phyloP scores from a whole-genome alignment of 495 filamentous ascomycete species.

The Penicillium canescens region DNA sequence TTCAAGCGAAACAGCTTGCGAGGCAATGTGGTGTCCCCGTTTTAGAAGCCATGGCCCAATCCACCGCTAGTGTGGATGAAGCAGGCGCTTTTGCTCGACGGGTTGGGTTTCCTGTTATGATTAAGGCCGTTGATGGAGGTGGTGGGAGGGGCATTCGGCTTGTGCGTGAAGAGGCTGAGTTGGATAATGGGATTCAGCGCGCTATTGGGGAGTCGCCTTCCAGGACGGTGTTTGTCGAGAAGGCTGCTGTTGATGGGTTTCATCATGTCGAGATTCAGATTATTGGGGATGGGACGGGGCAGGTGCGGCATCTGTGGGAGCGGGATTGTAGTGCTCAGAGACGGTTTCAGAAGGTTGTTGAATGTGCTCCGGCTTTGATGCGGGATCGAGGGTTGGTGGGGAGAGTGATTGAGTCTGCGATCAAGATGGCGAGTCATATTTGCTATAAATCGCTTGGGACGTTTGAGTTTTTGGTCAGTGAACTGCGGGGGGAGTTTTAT shows the following conservation, averaged over 20 bases:
- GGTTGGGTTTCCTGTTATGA: constrained; percentile 57
- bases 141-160: constrained; percentile 53
- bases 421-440: constrained; percentile 43
- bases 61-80: constrained; percentile 40
- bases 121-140: constrained; percentile 55
- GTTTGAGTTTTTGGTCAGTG: constrained; percentile 62
- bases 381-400: constrained; percentile 36
- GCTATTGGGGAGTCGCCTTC: constrained; percentile 52
- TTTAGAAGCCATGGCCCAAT: constrained; percentile 44
- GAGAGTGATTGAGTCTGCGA: constrained; percentile 37
- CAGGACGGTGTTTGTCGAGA: constrained; percentile 53
- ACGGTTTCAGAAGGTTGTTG: constrained; percentile 57
- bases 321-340: constrained; percentile 62
- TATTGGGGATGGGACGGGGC: constrained; percentile 52
- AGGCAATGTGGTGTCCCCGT: constrained; percentile 55
- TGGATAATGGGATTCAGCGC: constrained; percentile 42
- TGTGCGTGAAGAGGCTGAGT: constrained; percentile 34
- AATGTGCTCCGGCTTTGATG: constrained; percentile 45
- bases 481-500: constrained; percentile 54
- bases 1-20: constrained; percentile 55
- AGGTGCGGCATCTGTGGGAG: constrained; percentile 56
- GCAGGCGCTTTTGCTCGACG: constrained; percentile 43
- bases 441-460: constrained; percentile 59
- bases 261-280: constrained; percentile 61
- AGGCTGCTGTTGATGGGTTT: constrained; percentile 49